Percentiles rank a stretch among this genome's conserved stretches.
These are phyloP conservation scores for Boechera stricta DNA, from an alignment of 345 rosid species.

Conservation along the genomic window DNA sequence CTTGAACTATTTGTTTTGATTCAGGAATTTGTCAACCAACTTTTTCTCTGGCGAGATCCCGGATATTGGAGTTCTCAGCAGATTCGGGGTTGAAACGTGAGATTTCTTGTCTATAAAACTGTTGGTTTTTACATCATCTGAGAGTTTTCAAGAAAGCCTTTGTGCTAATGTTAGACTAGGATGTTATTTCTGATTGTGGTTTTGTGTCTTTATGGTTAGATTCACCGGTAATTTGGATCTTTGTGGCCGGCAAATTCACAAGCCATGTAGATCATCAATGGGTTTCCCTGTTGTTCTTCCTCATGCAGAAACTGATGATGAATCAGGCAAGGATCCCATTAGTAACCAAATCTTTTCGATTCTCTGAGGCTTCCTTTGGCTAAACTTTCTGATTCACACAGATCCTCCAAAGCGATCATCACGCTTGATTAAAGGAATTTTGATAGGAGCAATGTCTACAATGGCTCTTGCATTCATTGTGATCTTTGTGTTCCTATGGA, in stretches of 20 bases:
- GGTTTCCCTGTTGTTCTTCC: slow-evolving; percentile 99
- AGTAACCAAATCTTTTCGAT: no score
- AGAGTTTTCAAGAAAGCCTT: not conserved
- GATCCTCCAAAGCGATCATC: slow-evolving; percentile 68
- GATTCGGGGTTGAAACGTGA: slow-evolving; percentile 79
- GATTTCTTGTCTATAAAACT: slow-evolving; percentile 34
- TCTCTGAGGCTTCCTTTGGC: not conserved
- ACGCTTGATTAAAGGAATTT: slow-evolving; percentile 80
- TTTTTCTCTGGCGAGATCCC: slow-evolving; percentile 97
- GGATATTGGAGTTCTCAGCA: slow-evolving; percentile 79
- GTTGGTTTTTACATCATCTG: not conserved
- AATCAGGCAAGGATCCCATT: slow-evolving; percentile 52
- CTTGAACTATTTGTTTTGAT: slow-evolving; percentile 32
- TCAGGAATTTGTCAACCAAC: slow-evolving; percentile 87
- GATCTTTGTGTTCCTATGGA: slow-evolving; percentile 74
- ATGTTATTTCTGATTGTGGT: not conserved
- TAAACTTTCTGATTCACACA: slow-evolving; percentile 12
- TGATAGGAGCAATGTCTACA: slow-evolving; percentile 83
- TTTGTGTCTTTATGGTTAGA: slow-evolving; percentile 47
- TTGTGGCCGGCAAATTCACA: slow-evolving; percentile 87
- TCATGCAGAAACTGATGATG: slow-evolving; percentile 85
- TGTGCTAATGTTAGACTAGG: not conserved
- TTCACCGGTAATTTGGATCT: slow-evolving; percentile 81
- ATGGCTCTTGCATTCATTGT: slow-evolving; percentile 72
- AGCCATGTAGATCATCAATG: slow-evolving; percentile 90